Base-by-base conservation (phyloP, 192 early-diverging fungal genomes). In the Backusella morwellensis region DNA sequence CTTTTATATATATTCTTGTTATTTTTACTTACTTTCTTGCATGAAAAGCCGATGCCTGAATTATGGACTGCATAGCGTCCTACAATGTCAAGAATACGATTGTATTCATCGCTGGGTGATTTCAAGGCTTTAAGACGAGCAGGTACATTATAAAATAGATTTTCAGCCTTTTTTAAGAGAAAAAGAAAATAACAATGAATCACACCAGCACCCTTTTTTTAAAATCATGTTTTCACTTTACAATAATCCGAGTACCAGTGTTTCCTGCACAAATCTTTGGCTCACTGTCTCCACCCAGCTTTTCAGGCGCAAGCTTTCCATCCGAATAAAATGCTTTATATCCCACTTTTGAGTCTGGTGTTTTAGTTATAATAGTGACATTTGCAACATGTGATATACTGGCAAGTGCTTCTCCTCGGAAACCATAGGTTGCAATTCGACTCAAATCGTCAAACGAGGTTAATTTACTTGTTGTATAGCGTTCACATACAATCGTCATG, bases 221-320 rank as follows among this genome's bases (percentile, higher is more conserved):
- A 50, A 32, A 32, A 32, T 32, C 32, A 32, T 23, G 19, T 34
- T 40, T n/a, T 54, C 26, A 63, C 19, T 81, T 38, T 84, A 93
- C 97, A 47, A 92, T 92, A 38, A 99, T 96, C 66, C 93, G 93
- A 3, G 97, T 99, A 36, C 98, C 98, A 69, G 90, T 92, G 78
- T 99, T 99, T 12, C 97, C 98, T 12, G 97, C 97, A 78, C 94
- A 96, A 4, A 97, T 93, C 75, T 95, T 96, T 68, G 97, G 96
- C 15, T 95, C 95, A 35, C 90, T 81, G 59, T 76, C 86, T 26
- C 83, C 87, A 2, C 96, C 96, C 0, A 92, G 90, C 72, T 90
- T 93, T 11, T 88, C 80, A 12, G 95, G 89, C 47, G 92, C 88
- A 68, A 98, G 85, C 73, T 92, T 91, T 34, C 97, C 96, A 82